phyloP scores from a whole-genome alignment of 345 rosid genomes.

The Citrus unshiu region DNA sequence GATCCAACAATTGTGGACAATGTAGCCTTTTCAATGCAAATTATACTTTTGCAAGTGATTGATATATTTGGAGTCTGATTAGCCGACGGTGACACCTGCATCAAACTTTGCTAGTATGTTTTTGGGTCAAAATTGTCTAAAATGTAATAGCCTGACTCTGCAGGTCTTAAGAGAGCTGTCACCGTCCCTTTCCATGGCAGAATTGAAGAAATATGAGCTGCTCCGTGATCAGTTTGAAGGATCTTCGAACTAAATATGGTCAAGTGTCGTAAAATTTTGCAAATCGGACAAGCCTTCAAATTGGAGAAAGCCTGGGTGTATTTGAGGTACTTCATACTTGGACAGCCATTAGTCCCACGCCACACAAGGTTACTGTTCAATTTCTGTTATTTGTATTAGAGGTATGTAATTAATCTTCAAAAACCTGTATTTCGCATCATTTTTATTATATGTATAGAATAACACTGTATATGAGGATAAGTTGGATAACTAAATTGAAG shows the following conservation, averaged over 20 bases:
- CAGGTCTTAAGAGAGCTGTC: constrained; percentile 82
- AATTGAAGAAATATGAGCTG: constrained; percentile 82
- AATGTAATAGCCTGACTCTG: constrained; percentile 1
- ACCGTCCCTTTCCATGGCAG: constrained; percentile 83
- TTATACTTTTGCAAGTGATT: background rate
- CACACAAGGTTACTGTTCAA: background rate
- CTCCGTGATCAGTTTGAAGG: constrained; percentile 81
- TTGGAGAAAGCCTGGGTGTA: background rate
- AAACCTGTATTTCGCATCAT: background rate
- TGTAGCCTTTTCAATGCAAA: background rate
- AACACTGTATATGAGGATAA: background rate
- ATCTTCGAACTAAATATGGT: constrained; percentile 24
- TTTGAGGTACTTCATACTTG: background rate
- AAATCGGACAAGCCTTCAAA: background rate
- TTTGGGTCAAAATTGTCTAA: background rate
- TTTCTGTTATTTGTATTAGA: background rate
- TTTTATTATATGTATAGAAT: background rate
- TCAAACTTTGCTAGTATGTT: background rate
- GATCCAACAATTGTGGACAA: background rate
- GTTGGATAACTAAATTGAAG: background rate
- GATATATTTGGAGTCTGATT: background rate
- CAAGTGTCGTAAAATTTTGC: background rate
- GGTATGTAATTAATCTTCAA: background rate
- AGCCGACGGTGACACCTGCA: background rate
- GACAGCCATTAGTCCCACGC: no score